Base-by-base conservation (phyloP, 805 yeast genomes). In the Sungouiella thailandica region DNA sequence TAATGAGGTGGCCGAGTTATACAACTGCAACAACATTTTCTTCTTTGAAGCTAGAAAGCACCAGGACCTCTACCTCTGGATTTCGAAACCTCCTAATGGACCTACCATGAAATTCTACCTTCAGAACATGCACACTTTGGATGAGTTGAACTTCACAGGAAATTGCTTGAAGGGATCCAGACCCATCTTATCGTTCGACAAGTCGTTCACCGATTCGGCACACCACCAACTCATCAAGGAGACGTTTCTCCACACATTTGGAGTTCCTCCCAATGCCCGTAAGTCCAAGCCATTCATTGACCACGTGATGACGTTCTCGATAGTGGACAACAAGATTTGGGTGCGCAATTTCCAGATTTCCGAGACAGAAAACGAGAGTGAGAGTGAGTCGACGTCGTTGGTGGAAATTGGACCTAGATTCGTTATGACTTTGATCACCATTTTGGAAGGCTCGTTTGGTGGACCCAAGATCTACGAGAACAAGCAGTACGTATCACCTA, bases 391-490 rank as follows among this genome's bases (percentile, higher is more conserved):
- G 42, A 60, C 85, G 42, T 78, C 87, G 12, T 70, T 93, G 49
- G 83, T 93, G 38, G 98, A 93, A 68, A 87, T 93, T 48, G 98
- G 98, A 3, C 98, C 98, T 33, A 77, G 98, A 60, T 82, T 88
- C 46, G 97, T 93, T 22, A 72, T 93, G 68, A 90, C 97, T 3
- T 80, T 83, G 43, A 89, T 93, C 47, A 80, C 94, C 39, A 78
- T 93, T 34, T 72, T 90, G 44, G 97, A 93, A 67, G 98, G 98
- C 31, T 87, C 97, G 2, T 93, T 93, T 52, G 90, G 96, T 36
- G 98, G 98, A 14, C 96, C 97, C 44, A 87, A 89, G 72, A 88
- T 93, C 46, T 93, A 86, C 63, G 97, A 93, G 55, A 93, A 93
- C 69, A 89, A 86, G 69, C 93, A 90, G 62, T 93, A 85, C 61